Conservation (phyloP, 2,329 filamentous ascomycete species). For the Byssochlamys sp. region DNA sequence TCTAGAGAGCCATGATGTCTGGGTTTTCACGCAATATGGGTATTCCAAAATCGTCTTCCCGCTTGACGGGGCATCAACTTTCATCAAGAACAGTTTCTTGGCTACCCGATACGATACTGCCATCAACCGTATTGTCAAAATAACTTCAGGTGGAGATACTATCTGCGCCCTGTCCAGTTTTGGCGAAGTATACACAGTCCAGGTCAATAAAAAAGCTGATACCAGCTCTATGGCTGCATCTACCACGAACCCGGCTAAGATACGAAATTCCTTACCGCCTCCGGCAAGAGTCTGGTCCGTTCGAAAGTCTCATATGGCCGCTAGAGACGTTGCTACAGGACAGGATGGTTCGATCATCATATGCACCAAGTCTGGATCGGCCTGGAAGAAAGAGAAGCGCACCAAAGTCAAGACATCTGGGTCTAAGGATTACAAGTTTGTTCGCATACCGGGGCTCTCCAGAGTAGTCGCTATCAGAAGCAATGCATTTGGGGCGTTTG, state of each 20-base stretch:
- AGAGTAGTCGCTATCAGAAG: slow-evolving; percentile 75
- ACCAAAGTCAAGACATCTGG: slow-evolving; percentile 67
- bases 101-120: slow-evolving; percentile 55
- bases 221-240: slow-evolving; percentile 54
- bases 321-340: slow-evolving; percentile 74
- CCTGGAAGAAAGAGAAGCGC: slow-evolving; percentile 80
- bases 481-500: slow-evolving; percentile 82
- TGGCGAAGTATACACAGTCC: slow-evolving; percentile 80
- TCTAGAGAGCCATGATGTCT: slow-evolving; percentile 77
- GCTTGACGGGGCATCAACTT: slow-evolving; percentile 60
- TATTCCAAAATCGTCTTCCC: slow-evolving; percentile 86
- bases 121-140: slow-evolving; percentile 61
- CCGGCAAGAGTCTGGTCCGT: slow-evolving; percentile 83
- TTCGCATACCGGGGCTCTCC: slow-evolving; percentile 78
- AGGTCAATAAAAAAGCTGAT: slow-evolving; percentile 61
- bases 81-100: slow-evolving; percentile 56
- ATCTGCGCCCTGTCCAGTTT: slow-evolving; percentile 77
- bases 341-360: slow-evolving; percentile 92
- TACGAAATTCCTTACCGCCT: slow-evolving; percentile 66
- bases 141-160: slow-evolving; percentile 79
- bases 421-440: slow-evolving; percentile 88
- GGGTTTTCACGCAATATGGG: slow-evolving; percentile 89
- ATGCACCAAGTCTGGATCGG: slow-evolving; percentile 81
- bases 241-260: slow-evolving; percentile 86
- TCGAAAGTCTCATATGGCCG: slow-evolving; percentile 73